Evolutionary conservation across 495 filamentous ascomycete genomes (phyloP).

Genomic region (Beverwykella pulmonaria): DNA sequence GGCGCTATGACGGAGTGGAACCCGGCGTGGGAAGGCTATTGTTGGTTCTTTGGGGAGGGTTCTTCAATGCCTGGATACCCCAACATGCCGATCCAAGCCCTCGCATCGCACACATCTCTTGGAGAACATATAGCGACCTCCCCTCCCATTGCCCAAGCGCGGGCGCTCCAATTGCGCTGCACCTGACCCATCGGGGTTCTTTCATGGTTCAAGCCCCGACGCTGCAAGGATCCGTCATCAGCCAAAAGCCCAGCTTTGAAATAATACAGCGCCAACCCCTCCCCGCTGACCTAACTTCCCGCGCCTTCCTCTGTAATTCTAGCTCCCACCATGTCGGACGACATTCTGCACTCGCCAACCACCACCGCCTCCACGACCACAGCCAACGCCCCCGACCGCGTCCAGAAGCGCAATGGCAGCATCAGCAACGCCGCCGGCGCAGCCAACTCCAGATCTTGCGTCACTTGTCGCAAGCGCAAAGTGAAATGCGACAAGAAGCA

Average conservation of each 20-base stretch:
- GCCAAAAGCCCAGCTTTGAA: not conserved
- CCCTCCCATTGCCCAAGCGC: too few species aligned
- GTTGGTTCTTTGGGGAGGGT: too few species aligned
- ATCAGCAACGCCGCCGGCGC: constrained; percentile 5
- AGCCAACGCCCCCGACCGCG: constrained; percentile 15
- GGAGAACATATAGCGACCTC: too few species aligned
- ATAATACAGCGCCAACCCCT: not conserved
- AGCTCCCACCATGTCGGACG: constrained; percentile 17
- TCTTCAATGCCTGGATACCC: too few species aligned
- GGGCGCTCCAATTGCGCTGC: too few species aligned
- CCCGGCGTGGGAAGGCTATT: too few species aligned
- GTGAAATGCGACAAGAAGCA: constrained; percentile 83
- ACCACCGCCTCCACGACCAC: constrained; percentile 1
- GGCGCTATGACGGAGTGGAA: not conserved
- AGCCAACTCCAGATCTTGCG: constrained; percentile 67
- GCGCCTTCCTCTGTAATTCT: not conserved
- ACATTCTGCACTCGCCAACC: constrained; percentile 17
- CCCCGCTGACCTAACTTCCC: not conserved
- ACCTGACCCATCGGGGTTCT: not conserved
- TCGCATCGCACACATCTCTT: too few species aligned
- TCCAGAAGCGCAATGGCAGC: constrained; percentile 23
- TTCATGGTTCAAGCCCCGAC: not conserved
- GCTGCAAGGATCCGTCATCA: not conserved
- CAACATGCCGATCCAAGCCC: too few species aligned
- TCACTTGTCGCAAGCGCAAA: constrained; percentile 81